phyloP scores from a whole-genome alignment of 2,329 filamentous ascomycete genomes.

The Botrytis pseudocinerea region DNA sequence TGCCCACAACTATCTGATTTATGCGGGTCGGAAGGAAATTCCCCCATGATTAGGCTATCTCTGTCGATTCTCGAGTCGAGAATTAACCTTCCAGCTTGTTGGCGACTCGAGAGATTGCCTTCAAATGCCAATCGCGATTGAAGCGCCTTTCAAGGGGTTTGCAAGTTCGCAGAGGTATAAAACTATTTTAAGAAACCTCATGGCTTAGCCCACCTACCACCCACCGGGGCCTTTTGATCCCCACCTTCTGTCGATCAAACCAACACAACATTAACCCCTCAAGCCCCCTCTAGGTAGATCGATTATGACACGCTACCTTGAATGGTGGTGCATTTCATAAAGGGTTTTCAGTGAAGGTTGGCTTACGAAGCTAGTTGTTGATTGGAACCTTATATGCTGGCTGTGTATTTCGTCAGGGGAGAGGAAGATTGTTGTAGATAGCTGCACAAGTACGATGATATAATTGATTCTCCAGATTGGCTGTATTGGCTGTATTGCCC shows the following conservation, averaged over 20 bases:
- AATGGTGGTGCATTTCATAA: not conserved
- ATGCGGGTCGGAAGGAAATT: not conserved
- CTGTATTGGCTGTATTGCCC: not conserved
- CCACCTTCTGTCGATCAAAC: conserved; percentile 18
- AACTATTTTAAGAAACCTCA: conserved; percentile 19
- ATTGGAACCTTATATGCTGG: not conserved
- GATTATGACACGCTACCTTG: conserved; percentile 8
- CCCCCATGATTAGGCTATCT: not conserved
- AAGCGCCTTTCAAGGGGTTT: conserved; percentile 1
- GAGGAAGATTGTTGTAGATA: not conserved
- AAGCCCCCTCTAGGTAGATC: conserved; percentile 6
- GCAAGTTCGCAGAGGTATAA: not conserved
- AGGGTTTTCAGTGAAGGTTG: not conserved
- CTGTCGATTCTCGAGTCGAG: not conserved
- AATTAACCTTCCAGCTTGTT: not conserved
- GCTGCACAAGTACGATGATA: not conserved
- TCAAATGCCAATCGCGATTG: not conserved
- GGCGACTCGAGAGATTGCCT: conserved; percentile 6
- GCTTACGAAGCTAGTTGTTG: not conserved
- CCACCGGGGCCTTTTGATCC: not conserved
- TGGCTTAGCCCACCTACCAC: not conserved
- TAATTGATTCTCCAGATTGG: not conserved
- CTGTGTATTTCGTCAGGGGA: not conserved
- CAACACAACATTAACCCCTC: not conserved
- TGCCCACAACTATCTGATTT: not conserved